Percentiles rank a stretch among this genome's conserved stretches.
Evolutionary conservation across 192 early-diverging fungal species (phyloP).

Genomic region (Oehlia diaphana): DNA sequence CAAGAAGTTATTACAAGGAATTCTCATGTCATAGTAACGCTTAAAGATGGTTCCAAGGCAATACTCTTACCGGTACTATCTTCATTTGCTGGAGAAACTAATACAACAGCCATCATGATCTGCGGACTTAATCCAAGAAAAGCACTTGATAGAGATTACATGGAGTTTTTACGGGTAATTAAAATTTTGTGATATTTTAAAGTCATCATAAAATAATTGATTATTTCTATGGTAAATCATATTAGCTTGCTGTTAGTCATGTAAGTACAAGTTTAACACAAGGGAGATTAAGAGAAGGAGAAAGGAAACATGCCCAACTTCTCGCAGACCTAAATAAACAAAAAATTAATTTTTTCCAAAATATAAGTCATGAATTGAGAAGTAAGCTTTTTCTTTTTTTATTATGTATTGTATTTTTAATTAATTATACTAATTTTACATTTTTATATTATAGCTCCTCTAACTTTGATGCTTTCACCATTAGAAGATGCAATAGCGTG

Average conservation of each 20-base stretch:
- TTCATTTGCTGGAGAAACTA: slow-evolving; percentile 7
- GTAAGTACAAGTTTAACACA: slow-evolving; percentile 37
- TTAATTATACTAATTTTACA: not conserved
- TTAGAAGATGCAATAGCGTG: slow-evolving; percentile 46
- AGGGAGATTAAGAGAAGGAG: slow-evolving; percentile 40
- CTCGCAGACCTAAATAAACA: slow-evolving; percentile 41
- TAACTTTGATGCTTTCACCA: slow-evolving; percentile 58
- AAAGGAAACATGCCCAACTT: slow-evolving; percentile 37
- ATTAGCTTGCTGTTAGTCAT: slow-evolving; percentile 36
- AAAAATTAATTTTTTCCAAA: slow-evolving; percentile 48
- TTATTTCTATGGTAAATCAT: not conserved
- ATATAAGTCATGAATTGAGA: slow-evolving; percentile 47
- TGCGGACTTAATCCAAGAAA: slow-evolving; percentile 10
- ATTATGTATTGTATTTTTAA: not conserved
- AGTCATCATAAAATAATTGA: not conserved
- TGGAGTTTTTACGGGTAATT: slow-evolving; percentile 36
- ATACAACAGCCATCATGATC: slow-evolving; percentile 1
- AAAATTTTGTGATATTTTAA: not conserved
- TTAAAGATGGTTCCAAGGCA: slow-evolving; percentile 4
- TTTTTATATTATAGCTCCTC: slow-evolving; percentile 37
- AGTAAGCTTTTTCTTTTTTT: slow-evolving; percentile 34
- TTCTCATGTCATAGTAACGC: not conserved
- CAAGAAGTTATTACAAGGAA: not conserved
- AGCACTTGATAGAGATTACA: slow-evolving; percentile 18
- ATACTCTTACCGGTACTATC: not conserved